Conservation (phyloP, 768 basidiomycete genomes). For the Termitomyces sp. region DNA sequence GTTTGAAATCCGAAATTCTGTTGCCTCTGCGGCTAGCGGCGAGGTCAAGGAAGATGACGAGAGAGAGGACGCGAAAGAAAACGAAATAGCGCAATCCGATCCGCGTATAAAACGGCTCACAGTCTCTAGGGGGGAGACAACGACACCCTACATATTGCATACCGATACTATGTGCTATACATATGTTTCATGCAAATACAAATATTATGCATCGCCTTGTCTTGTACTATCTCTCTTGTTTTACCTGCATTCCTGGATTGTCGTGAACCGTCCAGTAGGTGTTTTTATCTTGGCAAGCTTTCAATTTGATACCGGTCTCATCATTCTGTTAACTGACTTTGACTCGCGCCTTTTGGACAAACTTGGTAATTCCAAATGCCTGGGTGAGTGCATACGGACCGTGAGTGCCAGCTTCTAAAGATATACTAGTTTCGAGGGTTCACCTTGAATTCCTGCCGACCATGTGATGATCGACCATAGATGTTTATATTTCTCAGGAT, state of each 20-base stretch:
- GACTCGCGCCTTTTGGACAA: not conserved
- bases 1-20: too few species aligned
- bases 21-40: too few species aligned
- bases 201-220: conserved; percentile 11
- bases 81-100: too few species aligned
- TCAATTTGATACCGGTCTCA: not conserved
- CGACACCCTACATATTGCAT: conserved; percentile 12
- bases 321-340: too few species aligned
- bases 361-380: not conserved
- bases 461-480: not conserved
- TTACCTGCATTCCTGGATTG: not conserved
- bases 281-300: not conserved
- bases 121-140: not conserved
- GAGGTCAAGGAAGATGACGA: too few species aligned
- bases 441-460: too few species aligned
- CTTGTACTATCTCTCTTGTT: not conserved
- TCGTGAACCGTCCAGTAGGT: not conserved
- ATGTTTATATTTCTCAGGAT: not conserved
- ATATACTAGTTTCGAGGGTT: not conserved
- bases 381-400: not conserved
- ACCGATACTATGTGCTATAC: conserved; percentile 14
- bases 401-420: not conserved
- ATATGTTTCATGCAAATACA: conserved; percentile 13
- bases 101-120: too few species aligned
- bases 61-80: too few species aligned